Conservation (phyloP, 2,329 filamentous ascomycete genomes). For the Aspergillus arachidicola region DNA sequence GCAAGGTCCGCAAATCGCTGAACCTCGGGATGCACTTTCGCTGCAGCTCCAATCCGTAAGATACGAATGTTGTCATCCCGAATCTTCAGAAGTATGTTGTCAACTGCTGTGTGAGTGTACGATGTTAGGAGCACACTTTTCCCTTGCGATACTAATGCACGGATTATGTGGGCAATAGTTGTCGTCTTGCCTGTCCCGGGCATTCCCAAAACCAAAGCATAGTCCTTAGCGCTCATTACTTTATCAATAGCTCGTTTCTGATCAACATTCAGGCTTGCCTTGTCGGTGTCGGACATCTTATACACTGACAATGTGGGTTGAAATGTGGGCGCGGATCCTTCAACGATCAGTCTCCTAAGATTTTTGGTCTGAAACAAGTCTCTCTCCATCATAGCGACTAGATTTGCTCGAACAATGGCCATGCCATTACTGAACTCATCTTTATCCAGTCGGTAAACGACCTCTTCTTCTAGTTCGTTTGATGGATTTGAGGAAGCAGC, state of each 20-base stretch:
- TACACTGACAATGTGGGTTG: slow-evolving; percentile 67
- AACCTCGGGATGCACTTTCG: slow-evolving; percentile 87
- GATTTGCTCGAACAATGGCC: slow-evolving; percentile 90
- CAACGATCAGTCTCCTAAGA: slow-evolving; percentile 78
- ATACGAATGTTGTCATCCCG: slow-evolving; percentile 75
- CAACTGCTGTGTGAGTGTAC: slow-evolving; percentile 95
- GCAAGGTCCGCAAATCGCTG: slow-evolving; percentile 82
- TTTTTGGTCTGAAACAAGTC: slow-evolving; percentile 70
- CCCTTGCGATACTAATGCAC: slow-evolving; percentile 80
- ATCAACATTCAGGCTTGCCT: slow-evolving; percentile 77
- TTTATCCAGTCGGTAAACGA: slow-evolving; percentile 84
- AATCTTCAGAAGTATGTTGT: slow-evolving; percentile 96
- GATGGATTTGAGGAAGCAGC: slow-evolving; percentile 26
- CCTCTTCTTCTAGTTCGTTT: slow-evolving; percentile 52
- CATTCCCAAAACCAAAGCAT: slow-evolving; percentile 97
- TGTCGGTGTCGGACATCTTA: slow-evolving; percentile 55
- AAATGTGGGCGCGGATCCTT: slow-evolving; percentile 73
- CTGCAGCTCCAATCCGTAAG: slow-evolving; percentile 79
- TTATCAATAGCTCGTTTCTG: slow-evolving; percentile 86
- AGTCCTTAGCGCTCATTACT: slow-evolving; percentile 93
- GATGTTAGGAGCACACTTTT: slow-evolving; percentile 93
- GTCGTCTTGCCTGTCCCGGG: slow-evolving; percentile 98
- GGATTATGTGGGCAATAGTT: slow-evolving; percentile 96
- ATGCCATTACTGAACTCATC: slow-evolving; percentile 99
- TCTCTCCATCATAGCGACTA: slow-evolving; percentile 88